Percentiles rank a stretch among this genome's conserved stretches.
Evolutionary conservation across 371 early-diverging fungal species (phyloP).

Genomic region (Zychaea mexicana): DNA sequence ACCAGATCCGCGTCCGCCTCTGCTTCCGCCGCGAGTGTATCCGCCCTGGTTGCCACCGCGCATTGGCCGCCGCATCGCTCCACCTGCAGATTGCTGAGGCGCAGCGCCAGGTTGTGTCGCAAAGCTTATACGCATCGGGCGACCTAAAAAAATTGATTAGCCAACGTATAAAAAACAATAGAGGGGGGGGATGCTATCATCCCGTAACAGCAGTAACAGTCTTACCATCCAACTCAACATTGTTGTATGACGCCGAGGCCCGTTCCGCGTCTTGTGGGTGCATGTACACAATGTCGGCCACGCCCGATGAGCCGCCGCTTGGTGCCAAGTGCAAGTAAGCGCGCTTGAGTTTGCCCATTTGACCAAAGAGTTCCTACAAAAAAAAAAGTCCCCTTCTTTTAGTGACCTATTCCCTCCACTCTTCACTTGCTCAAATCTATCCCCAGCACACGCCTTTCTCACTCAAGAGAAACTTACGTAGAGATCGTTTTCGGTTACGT

Average conservation of each 20-base stretch:
- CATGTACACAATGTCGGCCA: slow-evolving; percentile 61
- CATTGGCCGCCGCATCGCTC: slow-evolving; percentile 10
- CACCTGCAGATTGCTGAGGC: neutral
- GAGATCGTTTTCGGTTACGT: slow-evolving; percentile 69
- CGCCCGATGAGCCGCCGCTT: slow-evolving; percentile 65
- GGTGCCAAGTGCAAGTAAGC: slow-evolving; percentile 59
- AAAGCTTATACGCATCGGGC: slow-evolving; percentile 50
- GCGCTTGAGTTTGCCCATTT: slow-evolving; percentile 52
- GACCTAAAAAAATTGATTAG: slow-evolving; percentile 28
- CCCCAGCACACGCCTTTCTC: neutral
- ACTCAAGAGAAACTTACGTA: slow-evolving; percentile 45
- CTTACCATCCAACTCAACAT: slow-evolving; percentile 65
- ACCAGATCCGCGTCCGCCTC: too few relatives aligned
- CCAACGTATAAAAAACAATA: neutral
- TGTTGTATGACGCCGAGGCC: slow-evolving; percentile 58
- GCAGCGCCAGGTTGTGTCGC: slow-evolving; percentile 18
- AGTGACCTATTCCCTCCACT: neutral
- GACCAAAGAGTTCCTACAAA: slow-evolving; percentile 56
- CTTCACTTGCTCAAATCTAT: neutral
- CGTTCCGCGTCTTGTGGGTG: slow-evolving; percentile 51
- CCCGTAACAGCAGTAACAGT: too few relatives aligned
- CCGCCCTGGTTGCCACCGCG: slow-evolving; percentile 19
- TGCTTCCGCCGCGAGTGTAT: slow-evolving; percentile 13
- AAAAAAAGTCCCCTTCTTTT: neutral
- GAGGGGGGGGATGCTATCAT: too few relatives aligned